Evolutionary conservation across 108 stramenopile genomes (phyloP), one percentile per base, ranked within the genome.

Genomic region (Mayamaea pseudoterrestris): DNA sequence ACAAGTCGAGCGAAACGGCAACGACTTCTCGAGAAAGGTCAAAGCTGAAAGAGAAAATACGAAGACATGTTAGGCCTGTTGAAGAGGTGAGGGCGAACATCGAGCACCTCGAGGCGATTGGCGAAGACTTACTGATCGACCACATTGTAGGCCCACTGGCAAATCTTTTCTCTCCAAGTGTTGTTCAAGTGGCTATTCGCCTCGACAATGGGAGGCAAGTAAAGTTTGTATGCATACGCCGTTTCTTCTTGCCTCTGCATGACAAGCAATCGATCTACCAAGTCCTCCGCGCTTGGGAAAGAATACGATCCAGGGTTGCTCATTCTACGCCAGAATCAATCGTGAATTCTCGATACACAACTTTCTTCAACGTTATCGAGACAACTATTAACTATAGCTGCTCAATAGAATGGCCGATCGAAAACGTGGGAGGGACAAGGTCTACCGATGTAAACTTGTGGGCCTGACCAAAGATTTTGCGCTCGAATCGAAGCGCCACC

Each of bases 121-220:
- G n/a, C n/a, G 11, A 11, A 44, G n/a, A 44, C 44, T 44, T 44
- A 44, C 62, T 87, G 84, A 61, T 87, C 84, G 5, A 87, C 68
- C 3, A 87, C 85, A 47, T 76, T 81, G 66, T 77, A 86, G 11
- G 65, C 65, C 79, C 83, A 85, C 22, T 80, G 76, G 56, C 74
- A 77, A 14, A 84, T 80, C 67, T 84, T 84, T 49, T 80, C 83
- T 17, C 83, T 41, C 83, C 83, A 85, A 60, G 36, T 21, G 53
- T 53, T 21, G 30, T 31, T 48, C 5, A 48, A 24, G 13, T 29
- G 25, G 2, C 14, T n/a, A 30, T 29, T 11, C 21, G 5, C 17
- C 8, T 8, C 30, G 27, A 28, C 17, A 20, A 32, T 16, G 17
- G 4, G 17, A 20, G 27, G 47, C 3, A 48, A 30, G 47, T 20